Evolutionary conservation across 371 early-diverging fungal genomes (phyloP).

Genomic region (Syncephalastrum monosporum): DNA sequence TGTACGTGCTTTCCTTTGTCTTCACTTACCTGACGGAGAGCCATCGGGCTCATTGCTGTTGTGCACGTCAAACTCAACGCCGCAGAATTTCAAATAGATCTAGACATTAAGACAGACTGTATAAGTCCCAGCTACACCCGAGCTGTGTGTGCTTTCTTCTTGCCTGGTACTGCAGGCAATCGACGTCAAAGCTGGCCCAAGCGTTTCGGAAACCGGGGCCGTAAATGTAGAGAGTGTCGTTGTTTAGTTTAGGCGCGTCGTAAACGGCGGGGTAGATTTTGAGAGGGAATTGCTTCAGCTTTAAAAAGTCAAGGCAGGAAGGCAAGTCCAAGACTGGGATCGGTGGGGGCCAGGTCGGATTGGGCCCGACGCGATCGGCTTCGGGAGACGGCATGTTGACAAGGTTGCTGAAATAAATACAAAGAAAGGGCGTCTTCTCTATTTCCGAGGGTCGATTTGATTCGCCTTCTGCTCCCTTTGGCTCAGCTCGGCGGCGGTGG

Average conservation of each 20-base stretch:
- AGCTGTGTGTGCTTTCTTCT: not conserved
- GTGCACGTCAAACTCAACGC: slow-evolving; percentile 31
- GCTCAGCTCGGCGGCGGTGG: no score
- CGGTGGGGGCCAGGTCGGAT: slow-evolving; percentile 12
- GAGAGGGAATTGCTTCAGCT: slow-evolving; percentile 45
- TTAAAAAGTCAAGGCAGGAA: slow-evolving; percentile 39
- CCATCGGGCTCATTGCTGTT: slow-evolving; percentile 44
- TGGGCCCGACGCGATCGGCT: slow-evolving; percentile 1
- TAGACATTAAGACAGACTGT: slow-evolving; percentile 6
- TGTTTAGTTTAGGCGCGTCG: slow-evolving; percentile 25
- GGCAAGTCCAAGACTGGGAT: slow-evolving; percentile 43
- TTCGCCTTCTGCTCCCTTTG: no score
- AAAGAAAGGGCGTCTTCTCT: not conserved
- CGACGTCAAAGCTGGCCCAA: slow-evolving; percentile 44
- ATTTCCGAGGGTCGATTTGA: not conserved
- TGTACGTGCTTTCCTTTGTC: not conserved
- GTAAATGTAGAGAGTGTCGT: slow-evolving; percentile 45
- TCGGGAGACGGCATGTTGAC: slow-evolving; percentile 12
- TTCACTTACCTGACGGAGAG: slow-evolving; percentile 39
- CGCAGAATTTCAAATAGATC: slow-evolving; percentile 47
- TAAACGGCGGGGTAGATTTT: slow-evolving; percentile 42
- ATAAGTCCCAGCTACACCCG: not conserved
- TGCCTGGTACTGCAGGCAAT: slow-evolving; percentile 46
- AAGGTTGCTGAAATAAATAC: not conserved
- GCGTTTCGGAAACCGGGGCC: slow-evolving; percentile 43